Evolutionary conservation across 2,329 filamentous ascomycete genomes (phyloP), one percentile per base, ranked within the genome.

Genomic region (Fusarium sulawesiense): DNA sequence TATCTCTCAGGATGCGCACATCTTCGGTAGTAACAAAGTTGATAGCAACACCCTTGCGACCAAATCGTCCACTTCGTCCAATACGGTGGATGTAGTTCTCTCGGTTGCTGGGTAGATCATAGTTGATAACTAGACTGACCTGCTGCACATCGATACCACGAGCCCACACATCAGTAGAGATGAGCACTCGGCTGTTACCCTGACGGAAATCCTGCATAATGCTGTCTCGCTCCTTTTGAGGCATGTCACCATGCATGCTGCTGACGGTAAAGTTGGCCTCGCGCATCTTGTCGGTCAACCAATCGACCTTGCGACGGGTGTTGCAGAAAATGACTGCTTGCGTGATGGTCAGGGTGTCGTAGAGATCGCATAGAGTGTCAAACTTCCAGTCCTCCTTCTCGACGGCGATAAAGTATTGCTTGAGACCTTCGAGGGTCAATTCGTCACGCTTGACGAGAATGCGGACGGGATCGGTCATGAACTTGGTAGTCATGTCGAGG

Each of bases 331-430:
- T 99, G 80, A 99, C 96, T 47, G 96, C 96, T 84, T 98, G 96
- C 18, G 96, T 98, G 78, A 99, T 98, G 58, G 96, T 99, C 46
- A 99, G 88, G 14, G 96, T 98, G 80, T 99, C 96, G 87, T 99
- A 99, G 61, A 99, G 91, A 83, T 99, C 96, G 82, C 94, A 98
- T 7, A 99, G 90, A 4, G 96, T 99, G 80, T 99, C 96, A 75
- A 99, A 97, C 82, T 99, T 99, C 96, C 96, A 99, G 80, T 98
- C 96, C 81, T 99, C 96, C 85, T 98, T 98, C 83, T 99, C 96
- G 21, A 98, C 96, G 3, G 96, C 96, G 76, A 99, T 98, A 80
- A 98, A 99, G 86, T 98, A 99, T 81, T 99, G 96, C 85, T 98
- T 98, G 54, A 99, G 87, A 61, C 96, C 96, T 83, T 98, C 96